Base-by-base conservation (phyloP, 2,329 filamentous ascomycete species). In the Coniochaeta sp. region DNA sequence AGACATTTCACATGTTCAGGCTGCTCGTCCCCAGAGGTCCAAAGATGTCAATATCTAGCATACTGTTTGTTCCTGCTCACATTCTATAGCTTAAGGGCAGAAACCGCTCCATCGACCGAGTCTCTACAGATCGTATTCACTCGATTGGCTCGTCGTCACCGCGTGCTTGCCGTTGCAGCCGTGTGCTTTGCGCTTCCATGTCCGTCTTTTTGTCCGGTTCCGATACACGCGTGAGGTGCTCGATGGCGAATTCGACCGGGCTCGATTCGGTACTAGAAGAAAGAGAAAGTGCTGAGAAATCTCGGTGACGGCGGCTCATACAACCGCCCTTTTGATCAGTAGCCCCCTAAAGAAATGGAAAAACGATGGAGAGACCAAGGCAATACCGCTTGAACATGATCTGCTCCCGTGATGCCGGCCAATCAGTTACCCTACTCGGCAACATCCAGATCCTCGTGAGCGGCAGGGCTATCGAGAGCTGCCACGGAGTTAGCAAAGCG, bases 371-470 rank as follows among this genome's bases (percentile, higher is more conserved):
- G 26, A 31, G n/a, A 48, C 45, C 24, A 48, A 48, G n/a, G 28
- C 28, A 48, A 31, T 48, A 48, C 45, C 45, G 26, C 3, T n/a
- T 46, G 3, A 28, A 14, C 12, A 31, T 6, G 31, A 6, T 20
- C 62, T 20, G 27, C 48, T 38, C 9, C 14, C 24, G 18, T 7
- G 7, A 30, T 28, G 24, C 13, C 26, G 27, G 40, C 40, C 7
- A 13, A 22, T 28, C 42, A 28, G 8, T 28, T 3, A 13, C 14
- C 42, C 58, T 75, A 85, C 74, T 97, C 94, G 64, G 91, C 92
- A 65, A 94, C 91, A 70, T 99, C 94, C 67, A 97, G 82, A 66
- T 99, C 94, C 69, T 99, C 94, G 65, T 96, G 90, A 61, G 84
- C 86, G 57, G 89, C 85, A 60, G 89, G 87, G 62, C 88, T 89